Conservation (phyloP, 1,284 basidiomycete genomes). For the Sporisorium iseilematis-ciliati region DNA sequence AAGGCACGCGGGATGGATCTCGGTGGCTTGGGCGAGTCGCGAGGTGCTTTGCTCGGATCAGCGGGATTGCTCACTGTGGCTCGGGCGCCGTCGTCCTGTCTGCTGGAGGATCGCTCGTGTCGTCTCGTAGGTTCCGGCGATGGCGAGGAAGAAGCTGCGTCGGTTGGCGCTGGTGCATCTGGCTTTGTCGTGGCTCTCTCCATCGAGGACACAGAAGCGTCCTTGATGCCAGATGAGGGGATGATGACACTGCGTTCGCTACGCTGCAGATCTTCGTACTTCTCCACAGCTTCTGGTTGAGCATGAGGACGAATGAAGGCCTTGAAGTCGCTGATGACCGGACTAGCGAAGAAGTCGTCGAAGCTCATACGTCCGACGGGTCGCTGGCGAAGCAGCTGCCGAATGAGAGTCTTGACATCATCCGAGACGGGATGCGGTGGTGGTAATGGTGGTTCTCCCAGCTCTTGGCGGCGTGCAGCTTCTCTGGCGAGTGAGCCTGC, state of each 20-base stretch:
- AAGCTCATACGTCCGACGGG: conserved; percentile 88
- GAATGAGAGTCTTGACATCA: conserved; percentile 90
- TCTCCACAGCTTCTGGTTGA: conserved; percentile 37
- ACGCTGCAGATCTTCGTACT: conserved; percentile 42
- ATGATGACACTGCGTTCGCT: conserved; percentile 45
- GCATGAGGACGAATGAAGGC: conserved; percentile 47
- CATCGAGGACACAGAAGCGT: conserved; percentile 17
- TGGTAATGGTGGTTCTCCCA: conserved; percentile 59
- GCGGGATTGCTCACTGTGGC: neutral
- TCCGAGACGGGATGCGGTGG: conserved; percentile 74
- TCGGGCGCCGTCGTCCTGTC: conserved; percentile 2
- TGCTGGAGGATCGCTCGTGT: conserved; percentile 7
- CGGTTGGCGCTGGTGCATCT: neutral
- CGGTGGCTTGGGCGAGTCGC: conserved; percentile 10
- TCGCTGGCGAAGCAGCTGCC: conserved; percentile 82
- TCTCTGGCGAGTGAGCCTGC: conserved; percentile 60
- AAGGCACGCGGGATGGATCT: conserved; percentile 39
- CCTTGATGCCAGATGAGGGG: conserved; percentile 31
- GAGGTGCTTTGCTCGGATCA: conserved; percentile 4
- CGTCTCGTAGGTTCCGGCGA: conserved; percentile 1
- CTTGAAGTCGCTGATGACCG: conserved; percentile 52
- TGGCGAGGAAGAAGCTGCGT: neutral
- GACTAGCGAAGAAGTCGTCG: conserved; percentile 85
- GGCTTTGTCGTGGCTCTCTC: conserved; percentile 4
- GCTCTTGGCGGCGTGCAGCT: conserved; percentile 51